A percentile compares a stretch with the other conserved stretches of the same genome.
Evolutionary conservation across 225 moss, liverwort and hornwort genomes (phyloP).

Genomic region (Climacium dendroides): DNA sequence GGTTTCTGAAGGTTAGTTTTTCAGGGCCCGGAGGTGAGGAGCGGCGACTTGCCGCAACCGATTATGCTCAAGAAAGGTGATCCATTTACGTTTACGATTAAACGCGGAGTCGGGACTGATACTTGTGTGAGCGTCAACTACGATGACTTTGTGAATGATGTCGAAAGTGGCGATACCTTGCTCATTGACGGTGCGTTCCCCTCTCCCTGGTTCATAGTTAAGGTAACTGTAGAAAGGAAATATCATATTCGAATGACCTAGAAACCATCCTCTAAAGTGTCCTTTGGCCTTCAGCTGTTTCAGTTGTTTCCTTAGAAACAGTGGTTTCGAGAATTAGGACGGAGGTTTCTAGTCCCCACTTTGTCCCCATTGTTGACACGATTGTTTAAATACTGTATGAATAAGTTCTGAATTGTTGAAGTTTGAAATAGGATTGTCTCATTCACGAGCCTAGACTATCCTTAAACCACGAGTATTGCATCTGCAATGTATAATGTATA

Average conservation of each 20-base stretch:
- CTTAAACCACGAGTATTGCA: background rate
- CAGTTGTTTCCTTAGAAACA: background rate
- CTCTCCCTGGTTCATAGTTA: background rate
- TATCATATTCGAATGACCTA: background rate
- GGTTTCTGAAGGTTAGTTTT: background rate
- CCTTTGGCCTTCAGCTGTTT: background rate
- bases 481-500: background rate
- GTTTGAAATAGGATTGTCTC: background rate
- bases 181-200: constrained; percentile 67
- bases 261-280: background rate
- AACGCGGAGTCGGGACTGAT: constrained; percentile 88
- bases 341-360: background rate
- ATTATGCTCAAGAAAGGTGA: constrained; percentile 72
- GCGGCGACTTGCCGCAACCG: constrained; percentile 85
- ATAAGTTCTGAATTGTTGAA: background rate
- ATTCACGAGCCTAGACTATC: background rate
- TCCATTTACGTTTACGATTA: constrained; percentile 78
- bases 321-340: background rate
- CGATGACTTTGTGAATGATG: constrained; percentile 90
- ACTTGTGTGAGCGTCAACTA: constrained; percentile 93
- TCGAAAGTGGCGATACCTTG: constrained; percentile 67
- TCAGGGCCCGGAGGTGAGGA: constrained; percentile 90
- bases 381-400: background rate
- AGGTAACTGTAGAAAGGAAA: background rate
- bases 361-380: background rate